Evolutionary conservation across 108 stramenopile genomes (phyloP).

Genomic region (Cyclotella atomus): DNA sequence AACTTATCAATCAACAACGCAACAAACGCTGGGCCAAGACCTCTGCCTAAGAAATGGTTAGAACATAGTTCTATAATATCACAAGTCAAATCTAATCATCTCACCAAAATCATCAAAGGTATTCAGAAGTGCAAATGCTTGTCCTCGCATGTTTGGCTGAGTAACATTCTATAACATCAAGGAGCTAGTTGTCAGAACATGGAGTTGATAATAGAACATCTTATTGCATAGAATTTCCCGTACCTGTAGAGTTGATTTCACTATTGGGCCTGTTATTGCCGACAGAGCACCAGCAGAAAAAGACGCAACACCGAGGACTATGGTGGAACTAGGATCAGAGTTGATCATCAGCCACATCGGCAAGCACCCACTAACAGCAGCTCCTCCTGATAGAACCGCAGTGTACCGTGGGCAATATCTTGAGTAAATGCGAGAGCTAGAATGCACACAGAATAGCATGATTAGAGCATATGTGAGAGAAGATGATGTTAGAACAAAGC

Average conservation of each 20-base stretch:
- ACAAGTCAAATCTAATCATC: background rate
- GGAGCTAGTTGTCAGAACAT: no score
- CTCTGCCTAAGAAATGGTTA: constrained; percentile 48
- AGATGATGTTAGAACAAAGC: no score
- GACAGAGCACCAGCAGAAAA: constrained; percentile 60
- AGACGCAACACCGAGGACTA: constrained; percentile 35
- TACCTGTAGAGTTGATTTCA: constrained; percentile 84
- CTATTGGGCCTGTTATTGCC: constrained; percentile 77
- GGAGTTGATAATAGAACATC: no score
- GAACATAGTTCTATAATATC: background rate
- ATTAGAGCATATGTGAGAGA: no score
- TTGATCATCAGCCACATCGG: constrained; percentile 80
- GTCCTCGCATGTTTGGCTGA: constrained; percentile 71
- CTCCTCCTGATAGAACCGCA: constrained; percentile 60
- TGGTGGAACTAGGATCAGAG: constrained; percentile 24
- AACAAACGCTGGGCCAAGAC: constrained; percentile 84
- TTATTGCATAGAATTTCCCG: no score
- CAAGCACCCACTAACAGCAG: constrained; percentile 65
- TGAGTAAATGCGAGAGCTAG: constrained; percentile 60
- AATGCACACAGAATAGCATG: no score
- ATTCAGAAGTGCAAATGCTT: constrained; percentile 80
- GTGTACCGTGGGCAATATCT: constrained; percentile 64
- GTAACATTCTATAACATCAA: constrained; percentile 86
- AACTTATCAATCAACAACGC: constrained; percentile 63
- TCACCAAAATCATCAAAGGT: constrained; percentile 82